A percentile compares a stretch with the other conserved stretches of the same genome.
Evolutionary conservation across 2,329 filamentous ascomycete genomes (phyloP).

Genomic region (Penicillium sp.): DNA sequence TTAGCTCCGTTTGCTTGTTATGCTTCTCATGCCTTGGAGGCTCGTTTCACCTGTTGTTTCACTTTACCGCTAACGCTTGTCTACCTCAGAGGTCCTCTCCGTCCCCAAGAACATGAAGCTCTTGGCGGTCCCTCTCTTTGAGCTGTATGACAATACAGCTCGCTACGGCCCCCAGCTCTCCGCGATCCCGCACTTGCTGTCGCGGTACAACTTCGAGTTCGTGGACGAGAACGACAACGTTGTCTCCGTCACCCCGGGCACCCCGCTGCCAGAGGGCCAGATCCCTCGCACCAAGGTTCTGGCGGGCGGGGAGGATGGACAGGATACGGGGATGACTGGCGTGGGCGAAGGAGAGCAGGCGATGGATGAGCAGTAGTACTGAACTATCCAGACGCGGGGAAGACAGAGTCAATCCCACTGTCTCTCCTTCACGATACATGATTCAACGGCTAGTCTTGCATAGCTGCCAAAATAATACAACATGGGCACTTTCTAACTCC

Average conservation of each 20-base stretch:
- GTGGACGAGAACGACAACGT: slow-evolving; percentile 90
- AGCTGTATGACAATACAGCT: slow-evolving; percentile 96
- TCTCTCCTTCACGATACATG: neutral
- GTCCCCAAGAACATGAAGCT: slow-evolving; percentile 99
- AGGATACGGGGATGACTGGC: slow-evolving; percentile 42
- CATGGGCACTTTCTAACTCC: neutral
- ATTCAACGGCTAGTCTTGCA: neutral
- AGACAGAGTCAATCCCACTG: neutral
- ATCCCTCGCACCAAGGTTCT: slow-evolving; percentile 67
- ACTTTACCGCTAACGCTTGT: neutral
- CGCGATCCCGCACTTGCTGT: slow-evolving; percentile 92
- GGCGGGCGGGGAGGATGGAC: slow-evolving; percentile 47
- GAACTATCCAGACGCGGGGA: neutral
- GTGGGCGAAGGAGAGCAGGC: slow-evolving; percentile 29
- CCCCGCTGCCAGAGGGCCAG: slow-evolving; percentile 59
- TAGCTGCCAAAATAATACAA: neutral
- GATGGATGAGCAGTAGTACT: slow-evolving; percentile 20
- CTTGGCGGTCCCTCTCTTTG: slow-evolving; percentile 92
- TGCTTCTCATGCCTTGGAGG: neutral
- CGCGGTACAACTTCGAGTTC: slow-evolving; percentile 96
- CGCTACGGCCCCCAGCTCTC: slow-evolving; percentile 95
- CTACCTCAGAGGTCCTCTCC: slow-evolving; percentile 76
- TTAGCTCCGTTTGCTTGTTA: slow-evolving; percentile 11
- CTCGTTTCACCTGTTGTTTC: neutral
- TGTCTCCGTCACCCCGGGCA: slow-evolving; percentile 79